These are phyloP conservation scores for Brettanomyces bruxellensis DNA, from an alignment of 805 yeast genomes.

Conservation along the genomic window DNA sequence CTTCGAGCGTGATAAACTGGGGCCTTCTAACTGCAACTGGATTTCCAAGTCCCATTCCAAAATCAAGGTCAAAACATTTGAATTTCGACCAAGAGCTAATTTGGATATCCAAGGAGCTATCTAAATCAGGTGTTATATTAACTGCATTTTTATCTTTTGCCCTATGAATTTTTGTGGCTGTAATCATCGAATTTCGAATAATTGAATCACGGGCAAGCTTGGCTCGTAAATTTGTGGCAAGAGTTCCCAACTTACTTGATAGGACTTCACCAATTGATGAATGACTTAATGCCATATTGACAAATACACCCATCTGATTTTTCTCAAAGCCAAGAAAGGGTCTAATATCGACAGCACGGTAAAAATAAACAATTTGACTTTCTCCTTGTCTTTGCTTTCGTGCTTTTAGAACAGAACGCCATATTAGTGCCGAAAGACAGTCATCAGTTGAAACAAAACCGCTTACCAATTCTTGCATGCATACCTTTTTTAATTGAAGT, in stretches of 20 bases:
- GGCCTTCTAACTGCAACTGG: constrained; percentile 2
- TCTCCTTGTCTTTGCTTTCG: neutral
- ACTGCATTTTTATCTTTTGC: neutral
- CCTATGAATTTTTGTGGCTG: neutral
- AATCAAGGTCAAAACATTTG: neutral
- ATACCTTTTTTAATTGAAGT: neutral
- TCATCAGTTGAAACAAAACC: constrained; percentile 1
- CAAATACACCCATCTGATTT: neutral
- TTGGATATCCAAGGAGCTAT: neutral
- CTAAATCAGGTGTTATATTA: neutral
- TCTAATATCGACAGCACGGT: constrained; percentile 1
- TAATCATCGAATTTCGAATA: neutral
- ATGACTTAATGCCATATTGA: neutral
- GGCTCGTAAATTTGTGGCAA: neutral
- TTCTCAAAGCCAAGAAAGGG: neutral
- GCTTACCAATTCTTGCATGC: neutral
- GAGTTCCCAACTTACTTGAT: neutral
- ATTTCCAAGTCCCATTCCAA: neutral
- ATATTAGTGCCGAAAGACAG: neutral
- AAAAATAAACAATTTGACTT: neutral
- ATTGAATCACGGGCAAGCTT: neutral
- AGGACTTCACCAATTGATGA: neutral
- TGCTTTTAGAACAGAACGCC: neutral
- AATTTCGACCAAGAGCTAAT: constrained; percentile 1
- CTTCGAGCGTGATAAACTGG: neutral